phyloP scores from a whole-genome alignment of 352 stramenopile species.

The Globisporangium iwayamae region DNA sequence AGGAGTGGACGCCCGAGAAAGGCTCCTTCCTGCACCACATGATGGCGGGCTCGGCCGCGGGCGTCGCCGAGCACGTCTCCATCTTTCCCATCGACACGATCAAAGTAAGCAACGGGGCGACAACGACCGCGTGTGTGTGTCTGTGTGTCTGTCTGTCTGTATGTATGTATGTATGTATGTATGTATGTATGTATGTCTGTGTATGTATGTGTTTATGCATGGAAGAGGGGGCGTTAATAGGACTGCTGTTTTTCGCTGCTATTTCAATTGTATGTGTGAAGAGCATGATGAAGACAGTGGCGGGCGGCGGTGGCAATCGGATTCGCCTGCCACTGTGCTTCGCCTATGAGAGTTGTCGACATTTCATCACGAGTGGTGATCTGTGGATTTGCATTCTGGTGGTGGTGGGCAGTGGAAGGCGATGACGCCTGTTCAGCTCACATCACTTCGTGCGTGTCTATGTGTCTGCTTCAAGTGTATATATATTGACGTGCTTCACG shows the following conservation, averaged over 20 bases:
- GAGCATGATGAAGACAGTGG: no score
- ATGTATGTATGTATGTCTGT: background rate
- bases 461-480: background rate
- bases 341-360: background rate
- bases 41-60: constrained; percentile 92
- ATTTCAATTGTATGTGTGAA: background rate
- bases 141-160: background rate
- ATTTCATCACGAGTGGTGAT: background rate
- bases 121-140: background rate
- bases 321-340: no score
- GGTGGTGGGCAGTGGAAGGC: background rate
- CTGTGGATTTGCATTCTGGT: constrained; percentile 7
- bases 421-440: background rate
- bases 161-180: background rate
- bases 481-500: background rate
- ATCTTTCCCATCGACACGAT: constrained; percentile 96
- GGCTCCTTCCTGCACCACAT: constrained; percentile 95
- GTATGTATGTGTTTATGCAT: background rate
- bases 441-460: constrained; percentile 6
- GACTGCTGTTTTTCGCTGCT: no score
- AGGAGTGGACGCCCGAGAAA: constrained; percentile 92
- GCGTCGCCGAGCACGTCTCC: constrained; percentile 96
- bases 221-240: background rate
- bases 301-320: no score
- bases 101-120: constrained; percentile 39